phyloP scores from a whole-genome alignment of 768 basidiomycete genomes.

The Crucibulum laeve region DNA sequence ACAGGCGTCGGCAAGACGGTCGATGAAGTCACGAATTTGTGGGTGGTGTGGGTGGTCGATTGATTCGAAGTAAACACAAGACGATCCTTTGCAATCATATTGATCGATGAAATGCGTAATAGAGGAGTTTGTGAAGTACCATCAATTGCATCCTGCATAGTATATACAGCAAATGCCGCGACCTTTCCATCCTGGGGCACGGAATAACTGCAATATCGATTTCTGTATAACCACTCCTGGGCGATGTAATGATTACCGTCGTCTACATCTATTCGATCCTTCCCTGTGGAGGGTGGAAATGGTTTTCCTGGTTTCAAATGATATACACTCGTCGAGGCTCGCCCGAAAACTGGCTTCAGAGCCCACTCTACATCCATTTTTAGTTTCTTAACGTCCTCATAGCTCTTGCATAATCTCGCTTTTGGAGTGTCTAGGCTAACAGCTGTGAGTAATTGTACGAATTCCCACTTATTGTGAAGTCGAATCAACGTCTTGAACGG shows the following conservation, averaged over 20 bases:
- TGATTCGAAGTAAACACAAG: conserved; percentile 15
- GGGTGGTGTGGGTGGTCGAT: conserved; percentile 9
- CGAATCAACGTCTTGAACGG: conserved; percentile 11
- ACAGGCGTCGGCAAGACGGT: conserved; percentile 6
- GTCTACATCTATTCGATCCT: conserved; percentile 7
- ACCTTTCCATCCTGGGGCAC: conserved; percentile 12
- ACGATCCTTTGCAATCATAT: conserved; percentile 8
- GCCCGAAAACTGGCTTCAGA: conserved; percentile 13
- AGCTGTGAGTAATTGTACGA: conserved; percentile 8
- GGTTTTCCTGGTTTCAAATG: conserved; percentile 11
- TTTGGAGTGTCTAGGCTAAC: conserved; percentile 9
- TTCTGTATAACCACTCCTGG: conserved; percentile 14
- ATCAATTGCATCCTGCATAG: conserved; percentile 16
- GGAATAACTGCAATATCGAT: conserved; percentile 14
- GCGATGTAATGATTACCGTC: conserved; percentile 14
- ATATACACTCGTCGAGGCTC: conserved; percentile 13
- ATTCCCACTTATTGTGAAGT: conserved; percentile 18
- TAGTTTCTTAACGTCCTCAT: conserved; percentile 8
- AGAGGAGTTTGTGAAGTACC: conserved; percentile 3
- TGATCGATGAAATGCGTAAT: neutral
- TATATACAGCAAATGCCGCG: conserved; percentile 11
- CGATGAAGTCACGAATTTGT: conserved; percentile 8
- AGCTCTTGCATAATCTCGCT: conserved; percentile 9
- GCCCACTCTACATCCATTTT: conserved; percentile 13
- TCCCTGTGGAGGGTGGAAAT: conserved; percentile 3